Evolutionary conservation across 352 stramenopile genomes (phyloP), one percentile per base, ranked within the genome.

Genomic region (Phytophthora gonapodyides): DNA sequence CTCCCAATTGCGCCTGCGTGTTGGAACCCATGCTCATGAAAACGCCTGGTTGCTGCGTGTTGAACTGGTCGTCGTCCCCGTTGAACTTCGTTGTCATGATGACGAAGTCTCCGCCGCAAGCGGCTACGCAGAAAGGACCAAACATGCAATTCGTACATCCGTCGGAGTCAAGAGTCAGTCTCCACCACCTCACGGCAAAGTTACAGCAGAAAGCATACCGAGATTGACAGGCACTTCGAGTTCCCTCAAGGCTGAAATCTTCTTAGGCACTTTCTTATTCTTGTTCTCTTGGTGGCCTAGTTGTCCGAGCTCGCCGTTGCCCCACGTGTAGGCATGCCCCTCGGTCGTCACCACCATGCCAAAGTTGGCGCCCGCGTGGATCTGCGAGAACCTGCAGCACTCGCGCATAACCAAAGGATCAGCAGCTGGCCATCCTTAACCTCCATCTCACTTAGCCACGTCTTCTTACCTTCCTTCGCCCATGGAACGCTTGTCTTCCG

Each of bases 211-310:
- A 58, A 24, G 38, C 57, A 55, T 69, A 88, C 82, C 78, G 8
- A 84, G 59, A 40, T 88, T 73, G 0, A 90, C 80, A 24, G 84
- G 80, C 21, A 93, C 71, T 65, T 93, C 84, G 16, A 91, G 67
- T 66, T 93, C 84, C 3, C 84, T 80, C 31, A 93, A 71, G 9
- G 84, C 84, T 33, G 84, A 93, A 56, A 93, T 89, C 61, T 93
- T 93, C 70, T 93, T 93, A 17, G 84, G 84, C 15, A 73, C 71
- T 61, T 93, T 93, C 69, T 93, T 93, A 71, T 80, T 83, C 57
- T 93, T 93, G 70, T 91, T 93, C 41, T 93, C 84, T 49, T 93
- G 84, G 67, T 94, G 85, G 1, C 85, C 85, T 36, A 94, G 58
- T 55, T 94, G 85, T 15, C 85, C 85, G 27, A 78, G 66, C 49